Base-by-base conservation (phyloP, 1,284 basidiomycete species). In the Farysia itapuensis region DNA sequence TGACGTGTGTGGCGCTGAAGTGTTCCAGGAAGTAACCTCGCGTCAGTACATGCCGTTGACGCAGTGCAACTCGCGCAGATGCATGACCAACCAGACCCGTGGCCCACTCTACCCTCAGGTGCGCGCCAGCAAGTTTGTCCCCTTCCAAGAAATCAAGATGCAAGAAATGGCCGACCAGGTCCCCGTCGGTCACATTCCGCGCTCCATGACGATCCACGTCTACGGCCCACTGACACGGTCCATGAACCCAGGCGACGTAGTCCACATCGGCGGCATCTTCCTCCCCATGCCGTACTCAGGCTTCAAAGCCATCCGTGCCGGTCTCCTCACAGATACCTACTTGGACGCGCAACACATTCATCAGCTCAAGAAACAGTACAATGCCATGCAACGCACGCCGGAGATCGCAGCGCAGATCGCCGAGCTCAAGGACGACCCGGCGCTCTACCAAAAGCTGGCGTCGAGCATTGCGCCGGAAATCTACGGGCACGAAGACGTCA, bases 131-230 rank as follows among this genome's bases (percentile, higher is more conserved):
- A 86, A 95, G 49, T 99, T 98, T 79, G 89, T 88, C 69, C 91
- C 94, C 0, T 99, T 98, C 82, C 95, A 99, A 77, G 95, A 99
- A 78, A 85, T 96, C 63, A 95, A 95, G 79, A 90, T 99, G 36
- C 95, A 99, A 78, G 95, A 99, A 79, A 95, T 98, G 94, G 89
- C 95, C 19, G 95, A 98, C 74, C 95, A 99, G 85, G 95, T 99
- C 0, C 95, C 95, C 18, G 93, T 98, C 26, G 95, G 95, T 4
- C 95, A 99, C 77, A 98, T 99, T 51, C 95, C 95, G 23, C 87
- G 95, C 26, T 92, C 92, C 2, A 98, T 97, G 95, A 93, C 92
- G 0, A 79, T 97, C 22, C 93, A 99, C 77, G 82, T 98, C 28
- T 86, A 90, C 65, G 95, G 95, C 12, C 86, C 84, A 45, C 82